Evolutionary conservation across 805 yeast genomes (phyloP), one percentile per base, ranked within the genome.

Genomic region (Grigorovia jiainica): DNA sequence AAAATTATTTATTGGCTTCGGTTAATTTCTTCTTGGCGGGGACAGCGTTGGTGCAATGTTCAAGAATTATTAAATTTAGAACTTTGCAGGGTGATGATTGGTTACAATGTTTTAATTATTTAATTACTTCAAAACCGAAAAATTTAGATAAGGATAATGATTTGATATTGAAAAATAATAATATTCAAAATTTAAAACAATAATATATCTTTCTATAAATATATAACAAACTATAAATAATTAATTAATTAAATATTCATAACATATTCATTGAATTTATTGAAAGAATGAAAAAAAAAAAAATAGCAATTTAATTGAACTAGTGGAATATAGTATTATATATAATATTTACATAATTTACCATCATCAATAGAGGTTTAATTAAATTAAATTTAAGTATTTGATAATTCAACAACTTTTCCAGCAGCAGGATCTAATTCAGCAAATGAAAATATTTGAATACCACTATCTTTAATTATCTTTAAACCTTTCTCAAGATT

Each of bases 381-480:
- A n/a, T n/a, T n/a, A n/a, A n/a, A n/a, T n/a, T n/a, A n/a, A n/a
- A n/a, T n/a, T n/a, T 27, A 11, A 11, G 7, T 15, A 13, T 10
- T 27, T 27, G 81, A 70, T 66, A 89, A 76, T 65, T 79, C 76
- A 51, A 89, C 95, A 54, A 84, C 95, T 72, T 83, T 86, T 72
- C 85, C 81, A 54, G 99, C 99, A 61, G 99, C 99, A 53, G 86
- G 85, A 69, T 92, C 98, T 57, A 92, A 78, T 65, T 92, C 95
- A 62, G 81, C 83, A 69, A 81, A 85, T 47, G 95, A 80, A 67
- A 75, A 87, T 66, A 92, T 84, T 77, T 87, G 85, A 66, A 92
- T 76, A 42, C 97, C 97, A 33, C 96, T 86, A 60, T 86, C 75
- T 51, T 73, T 67, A 58, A 92, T 85, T 68, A 90, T 76, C 61